Evolutionary conservation across 495 filamentous ascomycete genomes (phyloP).

Genomic region (Daldinia vernicosa): DNA sequence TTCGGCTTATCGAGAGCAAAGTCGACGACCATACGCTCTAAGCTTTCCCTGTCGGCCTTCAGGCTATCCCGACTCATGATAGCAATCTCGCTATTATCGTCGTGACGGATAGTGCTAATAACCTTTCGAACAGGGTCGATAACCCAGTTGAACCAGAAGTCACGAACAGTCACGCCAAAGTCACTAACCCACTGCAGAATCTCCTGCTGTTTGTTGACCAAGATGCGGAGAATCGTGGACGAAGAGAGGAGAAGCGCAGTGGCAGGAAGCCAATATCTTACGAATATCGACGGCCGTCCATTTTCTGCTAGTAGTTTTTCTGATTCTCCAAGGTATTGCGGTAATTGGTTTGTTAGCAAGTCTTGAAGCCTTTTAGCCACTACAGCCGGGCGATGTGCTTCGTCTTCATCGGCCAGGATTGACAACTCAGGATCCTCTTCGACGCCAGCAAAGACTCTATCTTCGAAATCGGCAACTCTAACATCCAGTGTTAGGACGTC

Average conservation of each 20-base stretch:
- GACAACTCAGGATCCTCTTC: constrained; percentile 67
- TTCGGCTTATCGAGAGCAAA: constrained; percentile 83
- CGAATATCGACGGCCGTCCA: constrained; percentile 77
- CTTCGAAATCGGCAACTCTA: constrained; percentile 74
- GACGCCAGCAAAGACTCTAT: constrained; percentile 70
- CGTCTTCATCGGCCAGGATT: constrained; percentile 51
- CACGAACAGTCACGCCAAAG: constrained; percentile 76
- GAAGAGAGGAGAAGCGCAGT: constrained; percentile 75
- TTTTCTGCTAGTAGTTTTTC: constrained; percentile 60
- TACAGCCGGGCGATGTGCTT: constrained; percentile 56
- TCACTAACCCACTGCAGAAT: constrained; percentile 79
- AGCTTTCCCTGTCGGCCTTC: constrained; percentile 84
- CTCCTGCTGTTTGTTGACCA: constrained; percentile 73
- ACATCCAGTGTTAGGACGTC: constrained; percentile 64
- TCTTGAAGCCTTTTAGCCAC: constrained; percentile 73
- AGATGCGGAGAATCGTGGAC: constrained; percentile 79
- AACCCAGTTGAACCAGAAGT: constrained; percentile 97
- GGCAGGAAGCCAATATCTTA: constrained; percentile 88
- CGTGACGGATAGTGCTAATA: constrained; percentile 90
- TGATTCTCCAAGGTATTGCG: constrained; percentile 65
- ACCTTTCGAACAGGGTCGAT: constrained; percentile 83
- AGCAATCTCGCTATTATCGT: constrained; percentile 88
- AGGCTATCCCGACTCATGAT: constrained; percentile 94
- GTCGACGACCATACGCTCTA: constrained; percentile 97
- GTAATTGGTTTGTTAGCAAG: constrained; percentile 69